Base-by-base conservation (phyloP, 805 yeast genomes). In the Saccharomycopsis fermentans region DNA sequence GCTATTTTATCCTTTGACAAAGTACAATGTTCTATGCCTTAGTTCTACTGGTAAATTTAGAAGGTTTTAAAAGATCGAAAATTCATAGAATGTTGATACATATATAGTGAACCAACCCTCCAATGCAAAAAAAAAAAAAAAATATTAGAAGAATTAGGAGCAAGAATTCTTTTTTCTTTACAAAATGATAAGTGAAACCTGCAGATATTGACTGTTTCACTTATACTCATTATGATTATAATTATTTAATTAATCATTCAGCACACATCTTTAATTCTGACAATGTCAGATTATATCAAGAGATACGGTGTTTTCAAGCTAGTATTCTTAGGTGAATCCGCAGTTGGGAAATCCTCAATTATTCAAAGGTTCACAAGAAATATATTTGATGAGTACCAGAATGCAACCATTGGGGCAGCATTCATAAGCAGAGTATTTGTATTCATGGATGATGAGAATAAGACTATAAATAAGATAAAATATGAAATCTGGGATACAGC, bases 341-440 rank as follows among this genome's bases (percentile, higher is more conserved):
- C 81, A 26, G 81, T 77, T 19, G 81, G 81, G 26, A 77, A 77
- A 57, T 75, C 79, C n/a, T 75, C 80, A 24, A 76, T 77, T 48
- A 79, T 76, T 24, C 78, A 76, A 65, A 73, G 65, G 36, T 63
- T 60, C 29, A 62, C 81, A 48, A 74, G 74, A 62, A 79, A 83
- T 65, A 72, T 82, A 0, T 94, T 92, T 69, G 94, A 89, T 64
- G 84, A 81, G 34, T 81, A 81, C 63, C 81, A 92, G 60, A 89
- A 95, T 64, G 87, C 96, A 50, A 94, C 99, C 1, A 94, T 94
- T 58, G 99, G 99, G n/a, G 99, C 99, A 3, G 99, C 98, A 0
- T 94, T 92, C 71, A 79, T 94, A 43, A 89, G 97, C 17, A 95
- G 90, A 69, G 83, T 86, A 11, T 75, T 87, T 12, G 74, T 75